Percentiles rank a stretch among this genome's conserved stretches.
Conservation (phyloP, 306 rosid genomes). For the Vicia faba region DNA sequence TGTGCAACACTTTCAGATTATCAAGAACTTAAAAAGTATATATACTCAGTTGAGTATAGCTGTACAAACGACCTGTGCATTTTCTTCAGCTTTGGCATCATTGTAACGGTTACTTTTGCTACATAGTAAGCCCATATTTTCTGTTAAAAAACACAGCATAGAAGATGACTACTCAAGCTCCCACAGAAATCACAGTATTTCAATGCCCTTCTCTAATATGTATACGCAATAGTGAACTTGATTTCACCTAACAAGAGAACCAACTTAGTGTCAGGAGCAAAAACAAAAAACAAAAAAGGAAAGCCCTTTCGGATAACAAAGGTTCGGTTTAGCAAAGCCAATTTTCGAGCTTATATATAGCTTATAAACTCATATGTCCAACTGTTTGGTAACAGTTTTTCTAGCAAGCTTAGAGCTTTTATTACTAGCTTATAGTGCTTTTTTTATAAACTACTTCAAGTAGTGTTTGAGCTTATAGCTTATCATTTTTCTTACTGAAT, state of each 20-base stretch:
- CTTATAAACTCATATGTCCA: no score
- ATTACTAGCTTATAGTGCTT: no score
- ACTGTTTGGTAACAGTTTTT: no score
- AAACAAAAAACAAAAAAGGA: conserved; percentile 21
- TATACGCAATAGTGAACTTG: conserved; percentile 35
- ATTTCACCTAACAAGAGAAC: conserved; percentile 51
- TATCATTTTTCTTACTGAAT: no score
- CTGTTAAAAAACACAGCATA: conserved; percentile 72
- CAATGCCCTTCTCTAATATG: conserved; percentile 39
- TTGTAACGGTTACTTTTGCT: conserved; percentile 74
- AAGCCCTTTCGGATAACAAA: background rate
- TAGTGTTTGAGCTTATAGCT: no score
- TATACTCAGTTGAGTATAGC: conserved; percentile 8
- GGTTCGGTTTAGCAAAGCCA: no score
- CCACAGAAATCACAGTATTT: conserved; percentile 42
- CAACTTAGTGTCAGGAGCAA: conserved; percentile 38
- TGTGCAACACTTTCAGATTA: conserved; percentile 18
- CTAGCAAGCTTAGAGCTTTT: no score
- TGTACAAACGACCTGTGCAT: conserved; percentile 63
- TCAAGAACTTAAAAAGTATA: background rate
- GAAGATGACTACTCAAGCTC: conserved; percentile 66
- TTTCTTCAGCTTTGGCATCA: conserved; percentile 76
- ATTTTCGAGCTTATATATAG: no score
- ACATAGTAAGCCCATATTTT: conserved; percentile 93
- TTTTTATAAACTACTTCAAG: no score